Conservation (phyloP, 768 basidiomycete species). For the Amanita pseudoporphyria region DNA sequence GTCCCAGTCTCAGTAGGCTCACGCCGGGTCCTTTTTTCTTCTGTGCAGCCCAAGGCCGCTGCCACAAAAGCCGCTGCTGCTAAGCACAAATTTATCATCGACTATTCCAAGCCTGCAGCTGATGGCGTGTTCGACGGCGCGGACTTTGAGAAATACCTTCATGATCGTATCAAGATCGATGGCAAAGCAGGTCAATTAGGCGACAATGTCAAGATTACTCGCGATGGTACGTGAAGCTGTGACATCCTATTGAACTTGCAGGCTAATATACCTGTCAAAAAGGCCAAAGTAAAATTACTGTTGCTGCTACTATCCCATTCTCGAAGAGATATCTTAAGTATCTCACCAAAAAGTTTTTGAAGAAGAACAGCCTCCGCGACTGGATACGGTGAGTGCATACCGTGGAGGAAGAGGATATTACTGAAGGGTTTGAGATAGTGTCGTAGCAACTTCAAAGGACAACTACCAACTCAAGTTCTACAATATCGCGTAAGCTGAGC, state of each 20-base stretch:
- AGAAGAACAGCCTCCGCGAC: slow-evolving; percentile 93
- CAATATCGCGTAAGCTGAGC: slow-evolving; percentile 67
- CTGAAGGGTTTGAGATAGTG: slow-evolving; percentile 29
- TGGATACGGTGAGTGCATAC: slow-evolving; percentile 73
- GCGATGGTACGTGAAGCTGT: slow-evolving; percentile 51
- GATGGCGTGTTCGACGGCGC: slow-evolving; percentile 52
- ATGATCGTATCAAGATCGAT: slow-evolving; percentile 91
- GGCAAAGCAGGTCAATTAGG: slow-evolving; percentile 89
- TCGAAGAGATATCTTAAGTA: slow-evolving; percentile 99
- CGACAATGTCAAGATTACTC: slow-evolving; percentile 77
- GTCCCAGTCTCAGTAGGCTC: slow-evolving; percentile 88
- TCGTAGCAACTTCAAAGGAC: slow-evolving; percentile 91
- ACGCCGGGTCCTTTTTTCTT: slow-evolving; percentile 32
- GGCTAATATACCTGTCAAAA: slow-evolving; percentile 5
- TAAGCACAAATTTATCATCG: slow-evolving; percentile 74
- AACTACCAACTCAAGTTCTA: slow-evolving; percentile 93
- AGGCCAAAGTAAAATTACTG: slow-evolving; percentile 78
- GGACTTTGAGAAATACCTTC: slow-evolving; percentile 77
- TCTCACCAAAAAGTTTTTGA: slow-evolving; percentile 98
- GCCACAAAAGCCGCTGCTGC: slow-evolving; percentile 39
- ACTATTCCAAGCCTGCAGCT: slow-evolving; percentile 74
- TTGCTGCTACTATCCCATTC: slow-evolving; percentile 81
- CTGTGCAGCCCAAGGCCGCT: slow-evolving; percentile 48
- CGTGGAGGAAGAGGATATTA: slow-evolving; percentile 1
- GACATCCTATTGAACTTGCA: not conserved